Evolutionary conservation across 352 stramenopile genomes (phyloP), one percentile per base, ranked within the genome.

Genomic region (Phytophthora hybrid): DNA sequence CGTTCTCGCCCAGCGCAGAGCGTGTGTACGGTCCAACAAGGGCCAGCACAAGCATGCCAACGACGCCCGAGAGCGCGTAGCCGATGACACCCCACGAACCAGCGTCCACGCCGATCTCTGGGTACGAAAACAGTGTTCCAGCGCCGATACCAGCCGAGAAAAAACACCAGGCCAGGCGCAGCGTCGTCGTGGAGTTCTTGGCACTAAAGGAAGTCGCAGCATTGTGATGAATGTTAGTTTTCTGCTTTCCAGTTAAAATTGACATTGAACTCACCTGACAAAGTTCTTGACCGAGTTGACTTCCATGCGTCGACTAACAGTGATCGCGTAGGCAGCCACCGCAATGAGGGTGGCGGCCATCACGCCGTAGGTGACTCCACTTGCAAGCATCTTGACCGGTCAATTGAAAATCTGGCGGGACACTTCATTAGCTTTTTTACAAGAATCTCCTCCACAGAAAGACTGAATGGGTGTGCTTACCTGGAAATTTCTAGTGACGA

Each of bases 111-210:
- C 83, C 85, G 60, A 91, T 91, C 68, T 90, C 65, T 10, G 85
- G 85, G 82, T 88, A 93, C 47, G 83, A 87, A 66, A 83, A 93
- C 46, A 93, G 73, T 57, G 85, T 88, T 80, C 85, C 90, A 5
- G 83, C 89, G 73, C 85, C 85, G 70, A 90, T 90, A 53, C 82
- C 81, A 23, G 85, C 81, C 31, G 85, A 80, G 71, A 93, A 93
- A 62, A 93, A 87, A 67, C 85, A 90, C 82, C 82, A 93, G 16
- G 74, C 85, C 29, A 91, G 73, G 13, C 78, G 79, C 62, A 88
- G 69, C 18, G 83, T 56, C 18, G 59, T 81, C 56, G 82, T 79
- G 53, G 82, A 85, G 74, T 90, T 89, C 78, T 90, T 91, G 52
- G 83, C 82, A 56, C 79, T 87, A 31, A 49, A 19, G 16, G 4